Base-by-base conservation (phyloP, 441 rosid genomes). In the Gossypium davidsonii region DNA sequence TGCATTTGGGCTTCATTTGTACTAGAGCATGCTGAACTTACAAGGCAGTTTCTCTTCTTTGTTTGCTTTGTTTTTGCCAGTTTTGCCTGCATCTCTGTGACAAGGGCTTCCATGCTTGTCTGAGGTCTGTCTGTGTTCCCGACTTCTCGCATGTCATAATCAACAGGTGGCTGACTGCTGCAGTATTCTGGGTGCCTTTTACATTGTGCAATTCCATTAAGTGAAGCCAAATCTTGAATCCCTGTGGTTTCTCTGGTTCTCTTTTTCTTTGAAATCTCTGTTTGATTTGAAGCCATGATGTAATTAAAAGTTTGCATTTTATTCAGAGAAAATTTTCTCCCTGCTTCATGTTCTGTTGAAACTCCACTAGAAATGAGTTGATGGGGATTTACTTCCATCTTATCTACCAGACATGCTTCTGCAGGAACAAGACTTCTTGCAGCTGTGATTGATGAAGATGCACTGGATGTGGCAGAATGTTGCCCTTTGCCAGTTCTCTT, bases 211-310 rank as follows among this genome's bases (percentile, higher is more conserved):
- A 78, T 48, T 74, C 79, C 81, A 70, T 75, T 83, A 39, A 83
- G 73, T 48, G 96, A 85, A 76, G 82, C 80, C 72, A 78, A 62
- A 75, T 80, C 86, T 18, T 81, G 79, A 67, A 58, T 74, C 58
- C 81, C 80, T 49, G 90, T 80, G 71, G 78, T 82, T 34, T 82
- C 85, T 81, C 77, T 82, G 67, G 91, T 83, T 88, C 82, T 87
- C 80, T 84, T 90, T 78, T 82, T 89, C 57, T 76, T 79, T 23
- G 83, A 68, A 25, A 74, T 76, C 65, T 81, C 84, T 73, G 46
- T 73, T 76, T 78, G 82, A 66, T 62, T 71, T 31, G 77, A 70
- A 69, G 67, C 69, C 44, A 75, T 48, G 67, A 55, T 71, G 63
- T 71, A 72, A 59, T 81, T 77, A 46, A 77, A 60, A 62, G 53